Conservation (phyloP, 2,329 filamentous ascomycete genomes). For the Exophiala calicioides region DNA sequence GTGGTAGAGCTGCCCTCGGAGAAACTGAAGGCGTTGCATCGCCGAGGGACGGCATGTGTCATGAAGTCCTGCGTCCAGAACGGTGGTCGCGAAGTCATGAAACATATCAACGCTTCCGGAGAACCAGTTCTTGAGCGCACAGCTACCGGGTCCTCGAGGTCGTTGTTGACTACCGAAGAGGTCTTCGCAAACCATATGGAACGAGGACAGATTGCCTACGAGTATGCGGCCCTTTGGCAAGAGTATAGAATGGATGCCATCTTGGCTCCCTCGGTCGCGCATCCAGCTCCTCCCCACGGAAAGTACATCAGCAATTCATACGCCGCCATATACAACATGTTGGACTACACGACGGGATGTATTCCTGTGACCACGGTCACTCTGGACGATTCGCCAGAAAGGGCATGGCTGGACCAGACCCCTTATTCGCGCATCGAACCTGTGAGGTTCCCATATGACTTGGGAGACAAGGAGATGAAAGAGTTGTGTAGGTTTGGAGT, state of each 20-base stretch:
- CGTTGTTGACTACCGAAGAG: constrained; percentile 8
- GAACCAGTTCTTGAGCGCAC: constrained; percentile 34
- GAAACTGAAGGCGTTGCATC: constrained; percentile 1
- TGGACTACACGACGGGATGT: constrained; percentile 36
- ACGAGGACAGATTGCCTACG: not conserved
- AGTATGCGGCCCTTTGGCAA: constrained; percentile 35
- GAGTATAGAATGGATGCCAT: constrained; percentile 35
- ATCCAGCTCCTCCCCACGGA: constrained; percentile 36
- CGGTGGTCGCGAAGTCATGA: constrained; percentile 36
- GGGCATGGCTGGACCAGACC: constrained; percentile 1
- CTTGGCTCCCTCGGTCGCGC: constrained; percentile 36
- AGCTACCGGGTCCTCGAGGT: constrained; percentile 35
- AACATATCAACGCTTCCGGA: constrained; percentile 34
- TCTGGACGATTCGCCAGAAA: constrained; percentile 3
- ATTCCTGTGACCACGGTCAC: constrained; percentile 37
- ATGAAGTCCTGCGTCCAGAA: constrained; percentile 22
- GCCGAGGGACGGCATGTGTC: not conserved
- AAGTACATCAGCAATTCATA: constrained; percentile 39
- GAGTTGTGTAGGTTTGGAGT: not conserved
- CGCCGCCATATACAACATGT: constrained; percentile 38
- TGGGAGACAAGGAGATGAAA: not conserved
- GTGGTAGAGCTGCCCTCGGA: not conserved
- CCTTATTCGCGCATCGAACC: not conserved
- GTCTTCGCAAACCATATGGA: constrained; percentile 6
- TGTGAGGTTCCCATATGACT: constrained; percentile 1